Evolutionary conservation across 1,284 basidiomycete species (phyloP), one percentile per base, ranked within the genome.

Genomic region (Lignosus rhinocerotis): DNA sequence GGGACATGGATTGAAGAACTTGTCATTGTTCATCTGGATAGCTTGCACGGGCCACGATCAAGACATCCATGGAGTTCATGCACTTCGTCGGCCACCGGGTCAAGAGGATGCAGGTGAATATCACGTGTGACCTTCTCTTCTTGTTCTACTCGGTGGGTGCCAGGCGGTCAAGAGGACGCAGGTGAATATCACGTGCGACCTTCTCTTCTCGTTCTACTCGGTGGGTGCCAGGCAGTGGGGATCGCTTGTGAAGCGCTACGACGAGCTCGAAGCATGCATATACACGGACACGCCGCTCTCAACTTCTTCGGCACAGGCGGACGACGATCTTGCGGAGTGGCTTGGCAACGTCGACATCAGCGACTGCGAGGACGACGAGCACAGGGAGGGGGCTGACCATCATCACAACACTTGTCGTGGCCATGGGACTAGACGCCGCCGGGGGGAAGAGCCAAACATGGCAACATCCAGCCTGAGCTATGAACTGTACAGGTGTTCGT

Each of bases 21-120:
- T 8, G 34, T 11, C 25, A 25, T 25, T 4, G 25, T 25, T 25
- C 25, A 25, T 25, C 25, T 25, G 25, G 25, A 10, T 51, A 84
- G 82, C 60, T 61, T 25, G 72, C 72, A 5, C 52, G 81, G 12
- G 68, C 76, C 30, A 78, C 75, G 61, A 74, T 84, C 34, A 73
- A 77, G 52, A 67, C 76, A n/a, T 75, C 82, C 0, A 79, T 82
- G 44, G 77, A 83, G 33, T 80, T 82, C 62, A 76, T 73, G 46
- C 67, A 67, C 12, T 73, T 78, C 55, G 72, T 81, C 9, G 78
- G 79, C 6, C 66, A 74, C 16, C 69, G 70, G 6, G 74, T 78
- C 2, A 75, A 77, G 12, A 77, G 75, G 34, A 84, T 82, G 0
- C 72, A 78, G 60, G 66, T 82, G 43, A 78, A 81, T 3, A 69